Conservation (phyloP, 257 asterid genomes). For the Sherardia arvensis region DNA sequence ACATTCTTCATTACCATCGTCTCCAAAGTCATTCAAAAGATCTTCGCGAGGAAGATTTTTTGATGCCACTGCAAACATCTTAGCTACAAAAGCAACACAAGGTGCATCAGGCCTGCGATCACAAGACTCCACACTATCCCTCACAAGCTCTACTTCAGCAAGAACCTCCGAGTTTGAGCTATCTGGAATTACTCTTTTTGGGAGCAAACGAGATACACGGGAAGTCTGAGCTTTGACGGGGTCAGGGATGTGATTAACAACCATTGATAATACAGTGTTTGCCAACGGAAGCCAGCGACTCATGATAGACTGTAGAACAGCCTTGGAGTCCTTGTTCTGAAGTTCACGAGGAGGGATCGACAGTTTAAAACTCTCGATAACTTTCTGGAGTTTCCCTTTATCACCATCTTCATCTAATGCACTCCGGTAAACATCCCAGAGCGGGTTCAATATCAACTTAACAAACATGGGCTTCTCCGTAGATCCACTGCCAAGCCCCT, state of each 20-base stretch:
- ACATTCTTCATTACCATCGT: constrained; percentile 58
- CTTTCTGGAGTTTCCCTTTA: constrained; percentile 51
- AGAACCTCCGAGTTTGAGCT: constrained; percentile 49
- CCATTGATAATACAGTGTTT: constrained; percentile 67
- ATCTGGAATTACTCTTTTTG: constrained; percentile 45
- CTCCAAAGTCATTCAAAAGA: constrained; percentile 22
- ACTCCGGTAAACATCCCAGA: constrained; percentile 80
- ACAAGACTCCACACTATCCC: constrained; percentile 72
- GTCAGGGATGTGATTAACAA: constrained; percentile 61
- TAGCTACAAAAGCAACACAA: constrained; percentile 77
- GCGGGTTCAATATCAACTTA: constrained; percentile 69
- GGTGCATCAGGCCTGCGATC: constrained; percentile 65
- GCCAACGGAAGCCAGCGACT: constrained; percentile 94
- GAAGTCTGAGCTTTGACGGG: constrained; percentile 71
- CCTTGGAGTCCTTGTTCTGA: constrained; percentile 68
- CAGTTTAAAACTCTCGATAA: constrained; percentile 58
- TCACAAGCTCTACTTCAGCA: constrained; percentile 54
- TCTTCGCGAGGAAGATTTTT: constrained; percentile 91
- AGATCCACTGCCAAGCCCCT: constrained; percentile 41
- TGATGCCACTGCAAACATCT: constrained; percentile 85
- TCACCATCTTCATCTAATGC: constrained; percentile 48
- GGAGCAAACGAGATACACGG: constrained; percentile 70
- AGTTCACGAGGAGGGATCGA: constrained; percentile 84
- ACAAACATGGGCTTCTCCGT: constrained; percentile 90
- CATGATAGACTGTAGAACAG: constrained; percentile 82